phyloP scores from a whole-genome alignment of 2,329 filamentous ascomycete species.

The Pseudocercospora vitis region DNA sequence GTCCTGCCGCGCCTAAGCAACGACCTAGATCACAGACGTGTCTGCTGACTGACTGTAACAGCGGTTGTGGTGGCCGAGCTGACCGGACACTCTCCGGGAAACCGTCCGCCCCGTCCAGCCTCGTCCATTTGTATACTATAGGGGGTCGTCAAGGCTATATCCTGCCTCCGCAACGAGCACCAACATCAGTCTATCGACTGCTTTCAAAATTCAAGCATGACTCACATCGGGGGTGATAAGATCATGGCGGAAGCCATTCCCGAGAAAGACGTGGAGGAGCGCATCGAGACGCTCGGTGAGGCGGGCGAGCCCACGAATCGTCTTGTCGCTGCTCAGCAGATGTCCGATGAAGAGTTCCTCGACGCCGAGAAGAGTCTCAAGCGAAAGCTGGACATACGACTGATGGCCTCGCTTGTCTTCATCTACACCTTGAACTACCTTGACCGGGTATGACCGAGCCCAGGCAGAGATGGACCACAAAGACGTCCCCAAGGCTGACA shows the following conservation, averaged over 20 bases:
- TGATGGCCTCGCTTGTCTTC: slow-evolving; percentile 67
- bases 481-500: not conserved
- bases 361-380: slow-evolving; percentile 17
- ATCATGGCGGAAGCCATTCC: not conserved
- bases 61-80: no score
- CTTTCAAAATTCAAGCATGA: not conserved
- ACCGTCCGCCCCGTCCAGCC: no score
- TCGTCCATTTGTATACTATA: no score
- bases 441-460: slow-evolving; percentile 43
- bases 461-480: no score
- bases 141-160: no score
- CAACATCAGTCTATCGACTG: not conserved
- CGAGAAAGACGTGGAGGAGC: slow-evolving; percentile 1
- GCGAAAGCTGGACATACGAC: slow-evolving; percentile 65
- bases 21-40: no score
- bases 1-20: no score
- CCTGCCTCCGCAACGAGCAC: not conserved
- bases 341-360: slow-evolving; percentile 7
- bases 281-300: slow-evolving; percentile 4
- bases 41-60: no score
- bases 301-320: not conserved
- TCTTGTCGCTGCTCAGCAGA: slow-evolving; percentile 1
- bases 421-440: slow-evolving; percentile 77
- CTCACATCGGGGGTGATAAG: not conserved
- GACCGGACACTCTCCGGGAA: no score